A percentile compares a stretch with the other conserved stretches of the same genome.
Evolutionary conservation across 148 eudicot genomes (phyloP).

Genomic region (Rhododendron simsii): DNA sequence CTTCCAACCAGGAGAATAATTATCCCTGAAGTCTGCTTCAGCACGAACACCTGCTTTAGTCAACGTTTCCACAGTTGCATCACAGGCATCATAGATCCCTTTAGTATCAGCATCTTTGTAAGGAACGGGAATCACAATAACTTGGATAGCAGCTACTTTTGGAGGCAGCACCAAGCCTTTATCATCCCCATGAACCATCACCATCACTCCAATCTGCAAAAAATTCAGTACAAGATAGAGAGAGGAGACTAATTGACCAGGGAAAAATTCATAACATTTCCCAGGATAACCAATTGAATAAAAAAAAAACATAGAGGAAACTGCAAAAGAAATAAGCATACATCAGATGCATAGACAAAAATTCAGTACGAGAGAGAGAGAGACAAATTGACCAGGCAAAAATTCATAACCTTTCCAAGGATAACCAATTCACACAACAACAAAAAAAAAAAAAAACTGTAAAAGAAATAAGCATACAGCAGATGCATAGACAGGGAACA

Average conservation of each 20-base stretch:
- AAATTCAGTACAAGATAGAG: too few relatives aligned
- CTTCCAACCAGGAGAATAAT: conserved; percentile 99
- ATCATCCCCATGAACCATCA: conserved; percentile 98
- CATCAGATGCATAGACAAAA: not conserved
- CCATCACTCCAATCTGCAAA: conserved; percentile 68
- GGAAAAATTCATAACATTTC: too few relatives aligned
- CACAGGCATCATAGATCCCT: conserved; percentile 72
- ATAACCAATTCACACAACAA: not conserved
- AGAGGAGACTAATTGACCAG: too few relatives aligned
- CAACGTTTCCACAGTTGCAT: conserved; percentile 51
- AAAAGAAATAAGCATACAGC: not conserved
- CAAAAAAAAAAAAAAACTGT: not conserved
- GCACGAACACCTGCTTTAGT: conserved; percentile 65
- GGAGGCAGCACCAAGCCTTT: conserved; percentile 98
- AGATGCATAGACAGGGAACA: not conserved
- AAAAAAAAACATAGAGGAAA: not conserved
- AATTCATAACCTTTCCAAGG: not conserved
- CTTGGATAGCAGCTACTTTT: conserved; percentile 85
- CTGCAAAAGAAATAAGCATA: not conserved
- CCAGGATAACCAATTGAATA: not conserved
- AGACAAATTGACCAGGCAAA: not conserved
- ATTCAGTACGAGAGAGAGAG: too few relatives aligned
- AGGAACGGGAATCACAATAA: conserved; percentile 91
- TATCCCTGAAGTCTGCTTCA: conserved; percentile 80
- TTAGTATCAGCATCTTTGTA: conserved; percentile 83